phyloP scores from a whole-genome alignment of 2,329 filamentous ascomycete genomes.

The Chaetothyriales sp. region DNA sequence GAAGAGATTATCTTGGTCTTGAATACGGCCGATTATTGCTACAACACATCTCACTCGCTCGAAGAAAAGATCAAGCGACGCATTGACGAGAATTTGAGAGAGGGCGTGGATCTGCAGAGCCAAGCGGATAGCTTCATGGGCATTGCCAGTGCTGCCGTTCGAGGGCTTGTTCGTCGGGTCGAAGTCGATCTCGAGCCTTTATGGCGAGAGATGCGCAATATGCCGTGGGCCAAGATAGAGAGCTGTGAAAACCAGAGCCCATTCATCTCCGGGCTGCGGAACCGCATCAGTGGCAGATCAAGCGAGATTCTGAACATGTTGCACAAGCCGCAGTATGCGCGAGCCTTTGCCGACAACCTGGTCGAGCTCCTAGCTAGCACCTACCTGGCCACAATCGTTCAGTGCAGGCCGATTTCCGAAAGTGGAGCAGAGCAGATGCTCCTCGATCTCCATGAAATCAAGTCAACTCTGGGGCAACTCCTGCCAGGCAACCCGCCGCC shows the following conservation, averaged over 20 bases:
- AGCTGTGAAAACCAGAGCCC: slow-evolving; percentile 84
- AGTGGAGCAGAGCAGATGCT: slow-evolving; percentile 96
- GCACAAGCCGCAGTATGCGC: slow-evolving; percentile 81
- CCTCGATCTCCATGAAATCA: slow-evolving; percentile 81
- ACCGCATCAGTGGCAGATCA: slow-evolving; percentile 54
- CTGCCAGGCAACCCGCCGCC: slow-evolving; percentile 46
- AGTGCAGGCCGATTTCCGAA: slow-evolving; percentile 81
- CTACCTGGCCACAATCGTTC: slow-evolving; percentile 72
- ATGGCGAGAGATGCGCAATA: slow-evolving; percentile 96
- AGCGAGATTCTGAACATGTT: slow-evolving; percentile 62
- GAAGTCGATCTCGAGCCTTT: slow-evolving; percentile 68
- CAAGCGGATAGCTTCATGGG: slow-evolving; percentile 93
- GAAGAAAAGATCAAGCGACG: slow-evolving; percentile 88
- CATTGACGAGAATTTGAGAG: slow-evolving; percentile 62
- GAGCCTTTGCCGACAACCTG: slow-evolving; percentile 91
- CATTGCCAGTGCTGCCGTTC: slow-evolving; percentile 74
- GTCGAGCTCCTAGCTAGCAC: slow-evolving; percentile 69
- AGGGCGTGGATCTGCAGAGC: slow-evolving; percentile 72
- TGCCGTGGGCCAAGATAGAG: slow-evolving; percentile 86
- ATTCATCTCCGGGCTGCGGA: slow-evolving; percentile 71
- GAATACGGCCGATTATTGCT: slow-evolving; percentile 96
- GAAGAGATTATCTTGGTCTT: slow-evolving; percentile 74
- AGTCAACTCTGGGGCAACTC: slow-evolving; percentile 60
- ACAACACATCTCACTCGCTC: slow-evolving; percentile 77
- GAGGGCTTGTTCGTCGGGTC: slow-evolving; percentile 68